phyloP scores from a whole-genome alignment of 1,284 basidiomycete species.

The Puccinia novopanici region DNA sequence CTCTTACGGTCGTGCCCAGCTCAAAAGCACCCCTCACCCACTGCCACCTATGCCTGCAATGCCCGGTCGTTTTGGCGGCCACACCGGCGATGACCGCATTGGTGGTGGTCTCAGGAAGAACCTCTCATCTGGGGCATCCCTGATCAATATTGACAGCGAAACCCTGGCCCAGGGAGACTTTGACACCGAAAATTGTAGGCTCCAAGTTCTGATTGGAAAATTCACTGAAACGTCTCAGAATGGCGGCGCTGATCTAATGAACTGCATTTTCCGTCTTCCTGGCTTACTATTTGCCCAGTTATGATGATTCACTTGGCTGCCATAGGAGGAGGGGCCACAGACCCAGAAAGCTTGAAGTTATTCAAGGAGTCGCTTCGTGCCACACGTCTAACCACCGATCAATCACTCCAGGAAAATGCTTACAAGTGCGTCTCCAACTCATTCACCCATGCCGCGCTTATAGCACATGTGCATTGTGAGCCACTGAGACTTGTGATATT shows the following conservation, averaged over 20 bases:
- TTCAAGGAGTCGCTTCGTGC: slow-evolving; percentile 36
- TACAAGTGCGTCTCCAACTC: slow-evolving; percentile 54
- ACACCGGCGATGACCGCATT: slow-evolving; percentile 11
- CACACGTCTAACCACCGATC: slow-evolving; percentile 52
- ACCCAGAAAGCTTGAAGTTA: slow-evolving; percentile 39
- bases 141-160: slow-evolving; percentile 54
- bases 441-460: background rate
- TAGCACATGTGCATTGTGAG: background rate
- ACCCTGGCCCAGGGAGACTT: slow-evolving; percentile 56
- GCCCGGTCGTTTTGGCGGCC: background rate
- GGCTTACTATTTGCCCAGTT: background rate
- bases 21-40: slow-evolving; percentile 37
- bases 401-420: slow-evolving; percentile 55
- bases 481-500: background rate
- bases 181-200: slow-evolving; percentile 56
- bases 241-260: background rate
- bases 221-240: background rate
- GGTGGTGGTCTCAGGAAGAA: slow-evolving; percentile 17
- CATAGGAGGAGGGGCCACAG: slow-evolving; percentile 28
- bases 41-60: slow-evolving; percentile 41
- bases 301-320: slow-evolving; percentile 39
- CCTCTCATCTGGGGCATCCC: slow-evolving; percentile 44
- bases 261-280: background rate
- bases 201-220: background rate
- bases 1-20: slow-evolving; percentile 52